Evolutionary conservation across 495 filamentous ascomycete genomes (phyloP), one percentile per base, ranked within the genome.

Genomic region (Evansstolkia leycettana): DNA sequence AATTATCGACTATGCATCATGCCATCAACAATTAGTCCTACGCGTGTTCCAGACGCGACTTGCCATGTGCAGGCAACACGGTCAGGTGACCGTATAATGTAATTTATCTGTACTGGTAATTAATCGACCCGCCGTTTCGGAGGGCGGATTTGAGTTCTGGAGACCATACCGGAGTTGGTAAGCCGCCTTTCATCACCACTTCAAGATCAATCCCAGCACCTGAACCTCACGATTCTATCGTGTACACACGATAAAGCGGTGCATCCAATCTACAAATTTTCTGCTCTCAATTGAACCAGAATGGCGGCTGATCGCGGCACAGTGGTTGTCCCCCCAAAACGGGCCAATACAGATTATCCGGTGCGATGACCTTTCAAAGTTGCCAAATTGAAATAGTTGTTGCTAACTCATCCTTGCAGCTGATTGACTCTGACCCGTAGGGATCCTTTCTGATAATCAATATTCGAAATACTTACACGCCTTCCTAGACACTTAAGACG

Each of bases 361-460:
- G 88, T 93, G 67, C 45, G 76, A 68, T 18, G 17, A 19, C 10
- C n/a, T n/a, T n/a, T 35, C 40, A 2, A 18, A 20, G 8, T 19
- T 17, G 34, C 31, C 41, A 40, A 47, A 25, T 30, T 9, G 24
- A 7, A 34, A 26, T 11, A n/a, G n/a, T n/a, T 18, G 30, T 43
- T 52, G 37, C 55, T 57, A 53, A 60, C 38, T 40, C 19, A 7
- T 26, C 43, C 41, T 33, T 39, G 29, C 50, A 96, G 89, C 80
- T 94, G 64, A 96, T 96, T 57, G 89, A 96, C 67, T 87, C 77
- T 65, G 89, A 96, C 64, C 89, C 89, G 89, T 96, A 84, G 57
- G 80, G 31, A 46, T 45, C 41, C 40, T 40, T 33, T 32, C 32
- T 17, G 24, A 36, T 39, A 17, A 30, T 32, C 18, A 27, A n/a